Evolutionary conservation across 1,139 yeast genomes (phyloP).

Genomic region (Debaryomyces udenii): DNA sequence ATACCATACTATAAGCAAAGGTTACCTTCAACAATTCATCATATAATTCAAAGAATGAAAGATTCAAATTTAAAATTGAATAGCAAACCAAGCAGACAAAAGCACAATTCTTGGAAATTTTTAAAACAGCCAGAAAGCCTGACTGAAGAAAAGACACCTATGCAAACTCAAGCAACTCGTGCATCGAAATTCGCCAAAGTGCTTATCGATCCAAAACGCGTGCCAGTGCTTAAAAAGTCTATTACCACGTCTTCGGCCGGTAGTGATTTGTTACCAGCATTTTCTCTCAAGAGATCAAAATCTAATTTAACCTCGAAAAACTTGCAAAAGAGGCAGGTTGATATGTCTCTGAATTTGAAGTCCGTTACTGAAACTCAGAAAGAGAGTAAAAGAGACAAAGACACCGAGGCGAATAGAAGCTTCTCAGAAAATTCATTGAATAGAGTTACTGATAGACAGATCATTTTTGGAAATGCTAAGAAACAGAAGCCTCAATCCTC

Average conservation of each 20-base stretch:
- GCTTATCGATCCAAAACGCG: constrained; percentile 19
- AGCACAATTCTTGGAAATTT: neutral
- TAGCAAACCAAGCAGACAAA: constrained; percentile 5
- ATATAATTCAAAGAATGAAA: constrained; percentile 52
- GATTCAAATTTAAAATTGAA: constrained; percentile 45
- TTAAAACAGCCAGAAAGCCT: neutral
- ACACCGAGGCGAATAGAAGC: neutral
- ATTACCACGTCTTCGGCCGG: neutral
- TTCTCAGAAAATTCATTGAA: neutral
- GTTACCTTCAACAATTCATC: constrained; percentile 50
- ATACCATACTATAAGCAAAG: constrained; percentile 57
- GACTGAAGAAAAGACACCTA: neutral
- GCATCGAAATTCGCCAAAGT: constrained; percentile 23
- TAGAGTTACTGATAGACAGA: neutral
- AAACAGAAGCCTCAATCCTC: constrained; percentile 19
- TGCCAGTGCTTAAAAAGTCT: constrained; percentile 20
- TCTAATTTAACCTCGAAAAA: constrained; percentile 46
- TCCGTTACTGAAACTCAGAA: constrained; percentile 9
- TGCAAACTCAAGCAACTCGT: neutral
- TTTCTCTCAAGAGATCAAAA: constrained; percentile 43
- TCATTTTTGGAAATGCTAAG: constrained; percentile 35
- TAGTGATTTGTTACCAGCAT: constrained; percentile 26
- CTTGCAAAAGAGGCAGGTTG: constrained; percentile 52
- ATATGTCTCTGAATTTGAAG: constrained; percentile 31
- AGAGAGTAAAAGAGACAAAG: neutral